Evolutionary conservation across 2,329 filamentous ascomycete genomes (phyloP).

Genomic region (Aschersonia sp.): DNA sequence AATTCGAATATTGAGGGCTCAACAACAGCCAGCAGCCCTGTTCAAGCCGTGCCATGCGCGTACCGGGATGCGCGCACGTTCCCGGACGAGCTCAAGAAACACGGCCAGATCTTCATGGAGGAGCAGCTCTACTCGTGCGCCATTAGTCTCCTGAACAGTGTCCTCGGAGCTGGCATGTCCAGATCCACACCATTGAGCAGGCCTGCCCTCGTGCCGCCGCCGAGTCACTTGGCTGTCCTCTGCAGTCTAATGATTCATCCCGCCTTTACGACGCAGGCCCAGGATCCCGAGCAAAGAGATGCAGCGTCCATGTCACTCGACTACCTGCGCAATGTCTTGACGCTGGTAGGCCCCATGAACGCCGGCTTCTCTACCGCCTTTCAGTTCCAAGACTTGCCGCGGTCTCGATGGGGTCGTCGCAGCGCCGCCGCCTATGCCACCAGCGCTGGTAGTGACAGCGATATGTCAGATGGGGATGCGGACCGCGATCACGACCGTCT

Average conservation of each 20-base stretch:
- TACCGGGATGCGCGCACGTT: slow-evolving; percentile 43
- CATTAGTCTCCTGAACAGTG: slow-evolving; percentile 47
- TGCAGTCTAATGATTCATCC: slow-evolving; percentile 75
- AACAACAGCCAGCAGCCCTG: slow-evolving; percentile 21
- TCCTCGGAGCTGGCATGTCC: slow-evolving; percentile 39
- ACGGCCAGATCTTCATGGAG: slow-evolving; percentile 60
- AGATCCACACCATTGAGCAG: slow-evolving; percentile 12
- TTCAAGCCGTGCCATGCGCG: slow-evolving; percentile 12
- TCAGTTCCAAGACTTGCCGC: slow-evolving; percentile 34
- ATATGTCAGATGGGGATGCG: slow-evolving; percentile 24
- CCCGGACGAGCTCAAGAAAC: slow-evolving; percentile 47
- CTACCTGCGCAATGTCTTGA: slow-evolving; percentile 54
- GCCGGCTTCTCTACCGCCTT: slow-evolving; percentile 61
- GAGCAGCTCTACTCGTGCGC: slow-evolving; percentile 47
- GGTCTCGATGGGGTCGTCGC: slow-evolving; percentile 12
- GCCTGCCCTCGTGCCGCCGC: slow-evolving; percentile 50
- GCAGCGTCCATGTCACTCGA: slow-evolving; percentile 52
- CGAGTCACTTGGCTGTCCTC: slow-evolving; percentile 62
- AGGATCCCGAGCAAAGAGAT: slow-evolving; percentile 42
- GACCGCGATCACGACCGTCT: slow-evolving; percentile 37
- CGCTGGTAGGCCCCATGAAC: slow-evolving; percentile 52
- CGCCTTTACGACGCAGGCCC: slow-evolving; percentile 56
- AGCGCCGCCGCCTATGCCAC: slow-evolving; percentile 21
- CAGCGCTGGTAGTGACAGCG: slow-evolving; percentile 26
- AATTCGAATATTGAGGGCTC: slow-evolving; percentile 14